Evolutionary conservation across 1,139 yeast species (phyloP).

Genomic region (Kazachstania sp.): DNA sequence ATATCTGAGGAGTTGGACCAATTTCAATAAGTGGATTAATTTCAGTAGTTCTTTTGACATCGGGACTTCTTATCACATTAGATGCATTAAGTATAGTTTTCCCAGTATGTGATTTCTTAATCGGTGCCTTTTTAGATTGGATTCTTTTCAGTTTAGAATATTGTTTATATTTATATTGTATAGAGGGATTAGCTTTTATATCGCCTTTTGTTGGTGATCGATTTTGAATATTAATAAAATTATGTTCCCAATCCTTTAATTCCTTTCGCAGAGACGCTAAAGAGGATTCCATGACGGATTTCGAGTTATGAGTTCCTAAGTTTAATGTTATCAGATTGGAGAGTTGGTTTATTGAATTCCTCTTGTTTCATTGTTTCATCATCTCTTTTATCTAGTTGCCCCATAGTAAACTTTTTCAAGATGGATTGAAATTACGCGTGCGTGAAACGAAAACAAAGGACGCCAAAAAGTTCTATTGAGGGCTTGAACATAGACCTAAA

Average conservation of each 20-base stretch:
- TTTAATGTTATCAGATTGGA: too few species aligned
- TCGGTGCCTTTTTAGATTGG: background rate
- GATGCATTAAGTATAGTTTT: background rate
- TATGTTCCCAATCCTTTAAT: constrained; percentile 28
- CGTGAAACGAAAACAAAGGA: background rate
- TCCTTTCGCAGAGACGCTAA: constrained; percentile 16
- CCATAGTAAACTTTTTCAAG: background rate
- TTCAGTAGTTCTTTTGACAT: background rate
- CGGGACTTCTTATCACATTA: background rate
- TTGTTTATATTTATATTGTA: constrained; percentile 24
- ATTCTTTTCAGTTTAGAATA: constrained; percentile 23
- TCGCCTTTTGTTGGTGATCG: constrained; percentile 27
- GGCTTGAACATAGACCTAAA: too few species aligned
- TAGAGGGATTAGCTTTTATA: constrained; percentile 21
- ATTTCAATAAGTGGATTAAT: constrained; percentile 7
- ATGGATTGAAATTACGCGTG: background rate
- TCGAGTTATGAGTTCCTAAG: background rate
- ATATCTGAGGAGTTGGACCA: constrained; percentile 32
- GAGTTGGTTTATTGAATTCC: background rate
- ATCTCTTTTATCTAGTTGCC: background rate
- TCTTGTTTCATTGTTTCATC: background rate
- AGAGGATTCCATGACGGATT: background rate
- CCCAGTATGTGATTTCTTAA: background rate
- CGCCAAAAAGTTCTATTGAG: background rate
- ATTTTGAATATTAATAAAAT: constrained; percentile 18